A percentile compares a stretch with the other conserved stretches of the same genome.
phyloP scores from a whole-genome alignment of 495 filamentous ascomycete genomes.

The Hypoxylon fragiforme region DNA sequence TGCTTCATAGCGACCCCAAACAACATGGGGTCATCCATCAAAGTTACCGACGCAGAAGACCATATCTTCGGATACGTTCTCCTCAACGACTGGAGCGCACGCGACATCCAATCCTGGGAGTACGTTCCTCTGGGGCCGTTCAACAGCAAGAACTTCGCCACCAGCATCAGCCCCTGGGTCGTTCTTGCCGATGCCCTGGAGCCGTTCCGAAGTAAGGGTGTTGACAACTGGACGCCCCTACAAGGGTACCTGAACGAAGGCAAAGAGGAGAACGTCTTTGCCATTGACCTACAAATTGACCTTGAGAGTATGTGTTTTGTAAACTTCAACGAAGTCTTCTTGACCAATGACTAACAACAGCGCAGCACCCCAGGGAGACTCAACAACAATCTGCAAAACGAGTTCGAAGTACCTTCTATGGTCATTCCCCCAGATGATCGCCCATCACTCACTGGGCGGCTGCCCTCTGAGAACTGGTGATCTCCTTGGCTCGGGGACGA shows the following conservation, averaged over 20 bases:
- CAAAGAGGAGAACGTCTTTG: conserved; percentile 64
- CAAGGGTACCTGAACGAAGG: conserved; percentile 73
- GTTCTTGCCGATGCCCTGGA: conserved; percentile 83
- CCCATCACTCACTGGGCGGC: conserved; percentile 85
- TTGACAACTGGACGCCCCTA: conserved; percentile 65
- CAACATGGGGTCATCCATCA: conserved; percentile 64
- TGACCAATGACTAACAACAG: conserved; percentile 6
- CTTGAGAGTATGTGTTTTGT: conserved; percentile 60
- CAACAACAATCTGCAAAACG: conserved; percentile 66
- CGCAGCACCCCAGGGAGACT: conserved; percentile 61
- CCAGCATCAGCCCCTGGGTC: conserved; percentile 86
- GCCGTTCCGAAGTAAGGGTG: conserved; percentile 57
- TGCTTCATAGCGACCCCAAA: conserved; percentile 75
- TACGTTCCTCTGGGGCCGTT: conserved; percentile 86
- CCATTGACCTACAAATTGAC: conserved; percentile 76
- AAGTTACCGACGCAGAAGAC: conserved; percentile 67
- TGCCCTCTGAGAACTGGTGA: conserved; percentile 84
- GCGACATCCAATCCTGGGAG: conserved; percentile 92
- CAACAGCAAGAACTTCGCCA: conserved; percentile 92
- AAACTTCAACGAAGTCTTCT: background rate
- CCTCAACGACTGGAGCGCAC: conserved; percentile 93
- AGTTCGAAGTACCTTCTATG: conserved; percentile 76
- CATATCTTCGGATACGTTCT: conserved; percentile 85
- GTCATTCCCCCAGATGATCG: conserved; percentile 93
- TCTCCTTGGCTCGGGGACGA: conserved; percentile 86